A percentile compares a stretch with the other conserved stretches of the same genome.
These are phyloP conservation scores for Scedosporium aurantiacum DNA, from an alignment of 2,329 filamentous ascomycete genomes.

Conservation along the genomic window DNA sequence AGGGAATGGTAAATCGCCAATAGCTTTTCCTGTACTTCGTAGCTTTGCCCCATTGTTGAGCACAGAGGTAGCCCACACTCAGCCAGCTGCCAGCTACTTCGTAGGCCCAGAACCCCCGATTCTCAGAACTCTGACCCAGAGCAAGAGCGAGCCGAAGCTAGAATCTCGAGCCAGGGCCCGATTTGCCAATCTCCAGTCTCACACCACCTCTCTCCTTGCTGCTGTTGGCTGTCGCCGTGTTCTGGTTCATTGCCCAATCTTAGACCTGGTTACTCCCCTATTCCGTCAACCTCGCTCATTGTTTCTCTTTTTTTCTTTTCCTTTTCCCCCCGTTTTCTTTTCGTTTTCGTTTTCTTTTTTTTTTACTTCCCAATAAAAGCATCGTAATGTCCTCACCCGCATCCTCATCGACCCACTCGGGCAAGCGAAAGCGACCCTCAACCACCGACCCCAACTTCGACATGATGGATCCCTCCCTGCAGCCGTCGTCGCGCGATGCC, in stretches of 20 bases:
- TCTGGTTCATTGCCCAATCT: neutral
- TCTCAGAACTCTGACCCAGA: too few species aligned
- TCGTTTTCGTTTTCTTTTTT: neutral
- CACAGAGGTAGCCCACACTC: too few species aligned
- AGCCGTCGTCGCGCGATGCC: conserved; percentile 69
- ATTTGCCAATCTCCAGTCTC: too few species aligned
- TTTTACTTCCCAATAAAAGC: neutral
- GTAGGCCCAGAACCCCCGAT: too few species aligned
- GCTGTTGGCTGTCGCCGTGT: neutral
- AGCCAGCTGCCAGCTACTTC: too few species aligned
- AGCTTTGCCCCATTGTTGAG: too few species aligned
- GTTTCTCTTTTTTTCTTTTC: neutral
- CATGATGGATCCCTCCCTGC: conserved; percentile 43
- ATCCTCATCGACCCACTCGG: conserved; percentile 35
- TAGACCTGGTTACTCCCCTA: conserved; percentile 3
- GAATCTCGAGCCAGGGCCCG: too few species aligned
- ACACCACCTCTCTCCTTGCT: neutral
- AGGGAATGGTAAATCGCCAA: too few species aligned
- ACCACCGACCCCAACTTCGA: conserved; percentile 34
- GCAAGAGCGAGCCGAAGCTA: too few species aligned
- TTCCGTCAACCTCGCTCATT: neutral
- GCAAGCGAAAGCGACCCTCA: conserved; percentile 72
- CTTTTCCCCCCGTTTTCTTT: neutral
- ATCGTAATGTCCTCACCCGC: conserved; percentile 49
- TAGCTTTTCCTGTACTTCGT: too few species aligned